Evolutionary conservation across 2,329 filamentous ascomycete species (phyloP).

Genomic region (Clarireedia paspali): DNA sequence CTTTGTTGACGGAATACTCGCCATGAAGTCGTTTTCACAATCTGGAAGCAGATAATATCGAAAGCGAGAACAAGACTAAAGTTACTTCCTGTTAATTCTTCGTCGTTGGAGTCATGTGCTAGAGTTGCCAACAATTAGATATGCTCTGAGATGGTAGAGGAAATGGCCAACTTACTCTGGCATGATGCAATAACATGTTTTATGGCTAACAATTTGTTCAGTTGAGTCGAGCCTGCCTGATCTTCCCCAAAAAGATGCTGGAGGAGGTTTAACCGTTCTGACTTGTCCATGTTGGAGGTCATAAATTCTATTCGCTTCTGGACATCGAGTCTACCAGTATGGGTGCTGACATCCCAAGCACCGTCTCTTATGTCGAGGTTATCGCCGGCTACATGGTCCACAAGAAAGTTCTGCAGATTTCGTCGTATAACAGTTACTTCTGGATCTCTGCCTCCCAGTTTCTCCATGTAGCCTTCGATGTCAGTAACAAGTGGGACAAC

Average conservation of each 20-base stretch:
- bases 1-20: constrained; percentile 26
- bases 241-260: constrained; percentile 15
- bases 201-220: constrained; percentile 23
- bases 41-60: constrained; percentile 18
- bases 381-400: constrained; percentile 8
- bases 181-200: constrained; percentile 22
- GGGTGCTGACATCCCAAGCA: constrained; percentile 12
- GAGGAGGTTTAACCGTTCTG: constrained; percentile 21
- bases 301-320: constrained; percentile 12
- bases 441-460: constrained; percentile 5
- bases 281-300: constrained; percentile 12
- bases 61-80: constrained; percentile 23
- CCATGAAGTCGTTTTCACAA: constrained; percentile 18
- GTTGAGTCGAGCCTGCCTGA: not conserved
- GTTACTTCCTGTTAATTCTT: not conserved
- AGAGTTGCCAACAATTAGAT: constrained; percentile 14
- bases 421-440: constrained; percentile 12
- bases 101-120: constrained; percentile 11
- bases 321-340: constrained; percentile 18
- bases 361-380: not conserved
- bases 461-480: constrained; percentile 9
- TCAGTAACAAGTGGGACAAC: constrained; percentile 13
- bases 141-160: not conserved
- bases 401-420: constrained; percentile 20
- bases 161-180: constrained; percentile 18